Conservation (phyloP, 2,329 filamentous ascomycete genomes). For the Paecilomyces niveus region DNA sequence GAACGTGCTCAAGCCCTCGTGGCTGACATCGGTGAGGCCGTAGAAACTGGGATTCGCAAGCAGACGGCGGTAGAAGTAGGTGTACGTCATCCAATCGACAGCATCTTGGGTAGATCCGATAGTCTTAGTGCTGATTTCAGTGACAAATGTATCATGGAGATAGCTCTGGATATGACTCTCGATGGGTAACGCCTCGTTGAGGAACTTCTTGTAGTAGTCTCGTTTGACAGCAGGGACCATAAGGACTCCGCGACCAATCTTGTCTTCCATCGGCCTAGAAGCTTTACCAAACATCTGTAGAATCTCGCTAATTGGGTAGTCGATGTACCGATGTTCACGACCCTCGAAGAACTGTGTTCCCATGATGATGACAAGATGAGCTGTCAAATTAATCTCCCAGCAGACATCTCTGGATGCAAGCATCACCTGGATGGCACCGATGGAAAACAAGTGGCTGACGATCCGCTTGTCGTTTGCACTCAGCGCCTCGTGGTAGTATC, state of each 20-base stretch:
- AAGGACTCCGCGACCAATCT: slow-evolving; percentile 79
- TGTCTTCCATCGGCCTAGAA: slow-evolving; percentile 69
- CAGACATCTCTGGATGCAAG: slow-evolving; percentile 80
- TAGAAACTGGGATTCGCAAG: slow-evolving; percentile 97
- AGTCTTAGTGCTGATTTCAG: slow-evolving; percentile 93
- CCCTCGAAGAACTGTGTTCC: slow-evolving; percentile 97
- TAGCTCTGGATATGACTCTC: slow-evolving; percentile 90
- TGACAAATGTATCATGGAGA: slow-evolving; percentile 91
- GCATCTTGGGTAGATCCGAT: slow-evolving; percentile 94
- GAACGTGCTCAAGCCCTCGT: slow-evolving; percentile 89
- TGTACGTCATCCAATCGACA: slow-evolving; percentile 97
- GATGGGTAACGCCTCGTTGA: slow-evolving; percentile 90
- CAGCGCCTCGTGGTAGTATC: slow-evolving; percentile 94
- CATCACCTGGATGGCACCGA: slow-evolving; percentile 83
- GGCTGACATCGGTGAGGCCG: slow-evolving; percentile 76
- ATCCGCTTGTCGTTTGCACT: slow-evolving; percentile 86
- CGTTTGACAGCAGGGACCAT: slow-evolving; percentile 94
- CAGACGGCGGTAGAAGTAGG: slow-evolving; percentile 93
- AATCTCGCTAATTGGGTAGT: slow-evolving; percentile 90
- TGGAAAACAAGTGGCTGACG: slow-evolving; percentile 82
- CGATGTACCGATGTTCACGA: slow-evolving; percentile 91
- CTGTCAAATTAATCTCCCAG: slow-evolving; percentile 85
- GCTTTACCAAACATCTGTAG: slow-evolving; percentile 98
- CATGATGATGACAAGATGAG: slow-evolving; percentile 92
- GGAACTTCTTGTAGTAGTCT: slow-evolving; percentile 98